Base-by-base conservation (phyloP, 2,329 filamentous ascomycete species). In the Xylariaceae sp. region DNA sequence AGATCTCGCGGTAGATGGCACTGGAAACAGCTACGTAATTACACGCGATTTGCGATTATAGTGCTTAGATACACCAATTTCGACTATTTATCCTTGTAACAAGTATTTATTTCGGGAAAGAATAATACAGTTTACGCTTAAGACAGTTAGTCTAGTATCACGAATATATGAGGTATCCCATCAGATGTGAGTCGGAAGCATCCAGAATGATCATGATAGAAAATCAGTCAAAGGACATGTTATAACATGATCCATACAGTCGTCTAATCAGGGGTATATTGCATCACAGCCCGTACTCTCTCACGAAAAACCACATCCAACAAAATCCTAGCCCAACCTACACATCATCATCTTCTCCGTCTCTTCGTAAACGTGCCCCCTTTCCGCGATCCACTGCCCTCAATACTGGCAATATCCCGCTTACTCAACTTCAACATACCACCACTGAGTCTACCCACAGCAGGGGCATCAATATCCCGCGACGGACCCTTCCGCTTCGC, bases 361-460 rank as follows among this genome's bases (percentile, higher is more conserved):
- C 59, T 68, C 65, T 68, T 70, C 34, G 59, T 60, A 53, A 57
- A 60, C 53, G 42, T 48, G 9, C 44, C 57, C 15, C 62, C 56
- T n/a, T 56, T 58, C 39, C 62, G 56, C 45, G 62, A 39, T 11
- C 64, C 64, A n/a, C 62, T 55, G 3, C 64, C 64, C 57, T 73
- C 65, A 11, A 73, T 70, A 57, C 65, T 64, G 1, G 61, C 55
- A 6, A 97, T 82, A 74, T 97, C 93, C 67, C 82, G 82, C 70
- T 88, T 86, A 70, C 87, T 95, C 67, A 97, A 74, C 64, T 81
- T 88, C 76, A 97, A 74, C 70, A 72, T 67, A 0, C 92, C 92
- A 2, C 89, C 88, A 63, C 80, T 84, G 72, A 97, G 88, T 72
- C 81, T 90, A 0, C 94, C 94, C 10, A 97, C 84, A 2, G 83